Conservation (phyloP, 2,329 filamentous ascomycete species). For the Sporothrix dimorphospora region DNA sequence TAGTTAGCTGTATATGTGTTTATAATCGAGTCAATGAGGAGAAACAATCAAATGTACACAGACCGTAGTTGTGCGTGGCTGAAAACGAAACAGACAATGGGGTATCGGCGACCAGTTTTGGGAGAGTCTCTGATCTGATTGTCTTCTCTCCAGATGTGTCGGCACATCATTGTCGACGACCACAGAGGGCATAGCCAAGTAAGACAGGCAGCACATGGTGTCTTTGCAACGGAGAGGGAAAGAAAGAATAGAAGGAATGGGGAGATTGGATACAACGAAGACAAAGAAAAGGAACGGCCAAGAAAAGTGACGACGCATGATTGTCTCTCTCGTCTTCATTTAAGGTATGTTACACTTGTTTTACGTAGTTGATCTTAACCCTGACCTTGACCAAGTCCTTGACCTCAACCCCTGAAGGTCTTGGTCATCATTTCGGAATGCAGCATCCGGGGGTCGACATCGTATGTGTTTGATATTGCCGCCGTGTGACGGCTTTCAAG, state of each 20-base stretch:
- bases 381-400: neutral
- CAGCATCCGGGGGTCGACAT: neutral
- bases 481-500: neutral
- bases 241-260: neutral
- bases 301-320: neutral
- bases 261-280: neutral
- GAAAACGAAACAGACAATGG: neutral
- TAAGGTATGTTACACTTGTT: slow-evolving; percentile 1
- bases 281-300: neutral
- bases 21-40: neutral
- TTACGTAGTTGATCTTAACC: neutral
- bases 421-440: neutral
- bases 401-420: neutral
- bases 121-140: neutral
- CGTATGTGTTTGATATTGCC: slow-evolving; percentile 11
- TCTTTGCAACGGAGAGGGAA: neutral
- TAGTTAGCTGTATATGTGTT: neutral
- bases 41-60: neutral
- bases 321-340: neutral
- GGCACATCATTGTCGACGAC: neutral
- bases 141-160: neutral
- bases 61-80: neutral
- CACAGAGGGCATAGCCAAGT: too few species aligned
- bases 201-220: neutral
- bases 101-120: neutral